Evolutionary conservation across 805 yeast species (phyloP).

Genomic region (Suhomyces xylopsoci): DNA sequence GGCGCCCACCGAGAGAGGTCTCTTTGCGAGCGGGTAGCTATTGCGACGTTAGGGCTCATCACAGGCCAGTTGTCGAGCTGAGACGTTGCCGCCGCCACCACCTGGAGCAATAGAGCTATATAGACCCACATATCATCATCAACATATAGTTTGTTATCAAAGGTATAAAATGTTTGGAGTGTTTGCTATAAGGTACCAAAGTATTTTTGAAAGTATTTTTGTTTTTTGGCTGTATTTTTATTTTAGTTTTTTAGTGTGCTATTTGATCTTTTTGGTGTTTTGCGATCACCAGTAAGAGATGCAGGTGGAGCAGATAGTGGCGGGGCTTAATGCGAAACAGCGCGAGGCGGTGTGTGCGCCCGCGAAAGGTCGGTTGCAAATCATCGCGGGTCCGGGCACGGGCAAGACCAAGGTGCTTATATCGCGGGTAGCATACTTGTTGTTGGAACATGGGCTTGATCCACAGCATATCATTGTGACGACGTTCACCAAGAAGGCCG

Average conservation of each 20-base stretch:
- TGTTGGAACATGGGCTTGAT: constrained; percentile 47
- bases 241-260: background rate
- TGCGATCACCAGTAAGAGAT: background rate
- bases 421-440: constrained; percentile 69
- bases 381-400: constrained; percentile 62
- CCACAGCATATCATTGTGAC: constrained; percentile 76
- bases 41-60: constrained; percentile 6
- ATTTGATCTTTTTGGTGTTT: background rate
- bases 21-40: constrained; percentile 32
- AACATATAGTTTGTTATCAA: background rate
- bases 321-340: constrained; percentile 40
- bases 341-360: constrained; percentile 43
- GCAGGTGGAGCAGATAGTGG: constrained; percentile 5
- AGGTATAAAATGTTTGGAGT: background rate
- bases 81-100: background rate
- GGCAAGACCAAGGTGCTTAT: constrained; percentile 83
- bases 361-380: constrained; percentile 39
- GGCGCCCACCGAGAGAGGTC: constrained; percentile 31
- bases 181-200: background rate
- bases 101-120: background rate
- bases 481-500: constrained; percentile 92
- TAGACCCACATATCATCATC: background rate
- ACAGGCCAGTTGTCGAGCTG: constrained; percentile 3
- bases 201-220: background rate
- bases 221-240: background rate